phyloP scores from a whole-genome alignment of 1,284 basidiomycete genomes.

The Ustilago shanxiensis region DNA sequence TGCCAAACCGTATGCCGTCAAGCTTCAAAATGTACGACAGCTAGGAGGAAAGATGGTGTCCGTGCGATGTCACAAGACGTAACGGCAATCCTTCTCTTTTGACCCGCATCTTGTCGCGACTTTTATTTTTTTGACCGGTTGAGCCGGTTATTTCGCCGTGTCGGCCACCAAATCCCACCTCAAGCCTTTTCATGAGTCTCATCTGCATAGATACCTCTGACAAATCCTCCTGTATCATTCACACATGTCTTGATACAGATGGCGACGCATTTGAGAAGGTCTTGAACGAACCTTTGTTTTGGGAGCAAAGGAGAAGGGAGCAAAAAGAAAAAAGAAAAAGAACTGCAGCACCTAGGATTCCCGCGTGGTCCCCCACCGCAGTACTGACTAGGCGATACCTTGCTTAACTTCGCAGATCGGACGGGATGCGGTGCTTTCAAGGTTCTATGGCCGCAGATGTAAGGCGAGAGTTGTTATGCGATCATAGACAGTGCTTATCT shows the following conservation, averaged over 20 bases:
- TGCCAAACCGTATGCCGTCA: not conserved
- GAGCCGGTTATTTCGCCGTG: conserved; percentile 28
- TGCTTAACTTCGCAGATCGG: conserved; percentile 84
- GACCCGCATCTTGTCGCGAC: conserved; percentile 1
- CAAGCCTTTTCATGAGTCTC: no score
- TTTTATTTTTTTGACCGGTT: conserved; percentile 21
- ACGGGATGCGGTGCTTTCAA: conserved; percentile 84
- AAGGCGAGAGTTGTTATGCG: no score
- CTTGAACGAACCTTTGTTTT: no score
- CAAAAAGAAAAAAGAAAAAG: conserved; percentile 56
- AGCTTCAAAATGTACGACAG: not conserved
- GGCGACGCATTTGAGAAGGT: no score
- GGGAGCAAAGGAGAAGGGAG: no score
- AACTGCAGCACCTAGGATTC: conserved; percentile 85
- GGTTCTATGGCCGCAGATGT: conserved; percentile 82
- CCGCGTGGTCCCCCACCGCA: conserved; percentile 85
- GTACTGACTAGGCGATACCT: conserved; percentile 84
- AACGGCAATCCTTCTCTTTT: conserved; percentile 25
- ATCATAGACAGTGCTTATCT: no score
- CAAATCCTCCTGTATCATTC: no score
- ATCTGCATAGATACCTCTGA: no score
- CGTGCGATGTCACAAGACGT: conserved; percentile 35
- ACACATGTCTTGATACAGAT: no score
- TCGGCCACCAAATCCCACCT: not conserved
- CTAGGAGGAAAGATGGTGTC: conserved; percentile 1